Base-by-base conservation (phyloP, 139 green algal genomes). In the Chlorella sp. region DNA sequence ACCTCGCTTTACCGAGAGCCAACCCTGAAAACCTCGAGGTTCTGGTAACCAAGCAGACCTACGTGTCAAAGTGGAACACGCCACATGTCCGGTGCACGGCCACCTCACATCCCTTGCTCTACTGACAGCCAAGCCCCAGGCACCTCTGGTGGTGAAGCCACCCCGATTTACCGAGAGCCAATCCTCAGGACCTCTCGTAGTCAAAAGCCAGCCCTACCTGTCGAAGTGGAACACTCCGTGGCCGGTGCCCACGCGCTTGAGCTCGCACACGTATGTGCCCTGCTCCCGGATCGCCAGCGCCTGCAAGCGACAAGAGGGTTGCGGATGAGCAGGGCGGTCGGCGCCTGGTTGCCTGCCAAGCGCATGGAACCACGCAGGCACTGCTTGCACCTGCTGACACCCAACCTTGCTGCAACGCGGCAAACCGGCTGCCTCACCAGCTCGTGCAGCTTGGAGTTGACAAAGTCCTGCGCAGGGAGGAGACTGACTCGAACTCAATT, bases 381-480 rank as follows among this genome's bases (percentile, higher is more conserved):
- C 56, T 65, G 56, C 28, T 65, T 7, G 56, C 56, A 65, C 56
- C 4, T 24, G 22, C 28, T 3, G 28, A 30, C 62, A 69, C 62
- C 24, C 28, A 16, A 3, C 62, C 62, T 32, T 11, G 36, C 62
- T 32, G n/a, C n/a, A n/a, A n/a, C n/a, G n/a, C n/a, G n/a, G n/a
- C 67, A 32, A 36, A 3, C 28, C 65, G 3, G 32, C 32, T n/a
- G 19, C 0, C 69, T 78, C 72, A 82, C 76, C 76, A 70, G 54
- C 76, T 82, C 76, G 76, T 82, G 76, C 54, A 82, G 76, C 76
- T 82, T 82, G 51, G 48, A 51, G 76, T 82, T 82, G 30, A 82
- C 76, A 82, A 82, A 82, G 51, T 82, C 76, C 72, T 82, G 76
- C 0, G 30, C 13, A 9, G 34, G 67, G 4, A 36, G 34, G 1